Conservation (phyloP, 129 eudicot species). For the Helichrysum umbraculigerum region DNA sequence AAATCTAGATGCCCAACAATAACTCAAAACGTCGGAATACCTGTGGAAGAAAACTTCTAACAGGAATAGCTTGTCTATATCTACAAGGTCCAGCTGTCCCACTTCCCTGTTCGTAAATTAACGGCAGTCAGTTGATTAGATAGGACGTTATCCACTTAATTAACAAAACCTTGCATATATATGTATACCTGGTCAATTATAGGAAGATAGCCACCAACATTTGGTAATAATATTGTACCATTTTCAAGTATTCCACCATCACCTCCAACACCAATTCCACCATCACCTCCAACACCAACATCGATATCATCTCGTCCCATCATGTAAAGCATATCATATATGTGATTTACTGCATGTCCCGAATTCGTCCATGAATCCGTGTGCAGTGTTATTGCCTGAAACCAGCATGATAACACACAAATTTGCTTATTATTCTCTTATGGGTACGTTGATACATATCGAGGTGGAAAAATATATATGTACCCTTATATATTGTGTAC, state of each 20-base stretch:
- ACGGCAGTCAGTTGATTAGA: neutral
- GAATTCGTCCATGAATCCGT: conserved; percentile 80
- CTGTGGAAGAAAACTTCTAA: conserved; percentile 22
- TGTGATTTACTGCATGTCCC: conserved; percentile 81
- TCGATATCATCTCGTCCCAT: conserved; percentile 84
- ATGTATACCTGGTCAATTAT: conserved; percentile 29
- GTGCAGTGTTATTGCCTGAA: conserved; percentile 82
- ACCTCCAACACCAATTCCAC: too few species aligned
- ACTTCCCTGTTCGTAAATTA: conserved; percentile 41
- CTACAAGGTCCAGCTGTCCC: conserved; percentile 33
- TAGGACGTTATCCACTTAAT: too few species aligned
- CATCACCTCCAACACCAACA: conserved; percentile 94
- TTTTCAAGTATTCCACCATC: conserved; percentile 58
- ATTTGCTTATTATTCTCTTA: too few species aligned
- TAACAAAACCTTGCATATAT: too few species aligned
- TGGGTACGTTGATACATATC: too few species aligned
- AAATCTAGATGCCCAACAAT: too few species aligned
- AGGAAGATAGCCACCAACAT: conserved; percentile 95
- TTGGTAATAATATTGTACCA: conserved; percentile 61
- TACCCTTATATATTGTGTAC: too few species aligned
- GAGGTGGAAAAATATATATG: too few species aligned
- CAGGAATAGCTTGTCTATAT: conserved; percentile 71
- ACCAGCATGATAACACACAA: too few species aligned
- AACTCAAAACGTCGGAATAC: too few species aligned
- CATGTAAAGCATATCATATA: conserved; percentile 86